phyloP scores from a whole-genome alignment of 1,284 basidiomycete species.

The Cystobasidium sp. region DNA sequence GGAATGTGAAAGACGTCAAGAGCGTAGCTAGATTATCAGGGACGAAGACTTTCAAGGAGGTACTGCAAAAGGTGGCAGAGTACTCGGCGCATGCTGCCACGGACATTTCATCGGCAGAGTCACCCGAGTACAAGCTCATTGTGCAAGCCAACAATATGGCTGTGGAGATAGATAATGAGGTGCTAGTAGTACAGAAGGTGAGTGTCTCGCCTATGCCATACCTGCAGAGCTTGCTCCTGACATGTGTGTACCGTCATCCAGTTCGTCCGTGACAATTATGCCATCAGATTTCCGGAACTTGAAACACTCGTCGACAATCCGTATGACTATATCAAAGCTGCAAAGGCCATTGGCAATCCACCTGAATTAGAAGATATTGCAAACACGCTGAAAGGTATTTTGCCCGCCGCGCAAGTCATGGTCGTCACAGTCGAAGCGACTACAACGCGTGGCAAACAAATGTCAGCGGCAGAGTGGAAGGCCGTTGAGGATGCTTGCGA shows the following conservation, averaged over 20 bases:
- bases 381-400: constrained; percentile 74
- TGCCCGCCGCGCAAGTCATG: constrained; percentile 92
- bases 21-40: constrained; percentile 87
- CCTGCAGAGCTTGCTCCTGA: neutral
- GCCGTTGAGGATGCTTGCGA: constrained; percentile 83
- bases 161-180: constrained; percentile 98
- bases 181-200: constrained; percentile 93
- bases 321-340: constrained; percentile 88
- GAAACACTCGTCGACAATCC: constrained; percentile 93
- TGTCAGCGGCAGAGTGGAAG: constrained; percentile 74
- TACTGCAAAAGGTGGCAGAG: constrained; percentile 85
- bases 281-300: constrained; percentile 92
- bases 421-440: constrained; percentile 95
- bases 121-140: constrained; percentile 94
- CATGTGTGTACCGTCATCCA: constrained; percentile 53
- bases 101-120: constrained; percentile 75
- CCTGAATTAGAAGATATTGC: constrained; percentile 72
- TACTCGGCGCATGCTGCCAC: constrained; percentile 77
- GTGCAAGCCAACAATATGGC: constrained; percentile 97
- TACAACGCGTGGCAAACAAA: constrained; percentile 76
- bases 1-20: constrained; percentile 76
- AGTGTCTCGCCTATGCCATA: constrained; percentile 37
- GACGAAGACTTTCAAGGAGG: constrained; percentile 81
- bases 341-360: constrained; percentile 83
- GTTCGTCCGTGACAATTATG: constrained; percentile 98